Conservation (phyloP, 495 filamentous ascomycete genomes). For the Xanthoparmelia taractica region DNA sequence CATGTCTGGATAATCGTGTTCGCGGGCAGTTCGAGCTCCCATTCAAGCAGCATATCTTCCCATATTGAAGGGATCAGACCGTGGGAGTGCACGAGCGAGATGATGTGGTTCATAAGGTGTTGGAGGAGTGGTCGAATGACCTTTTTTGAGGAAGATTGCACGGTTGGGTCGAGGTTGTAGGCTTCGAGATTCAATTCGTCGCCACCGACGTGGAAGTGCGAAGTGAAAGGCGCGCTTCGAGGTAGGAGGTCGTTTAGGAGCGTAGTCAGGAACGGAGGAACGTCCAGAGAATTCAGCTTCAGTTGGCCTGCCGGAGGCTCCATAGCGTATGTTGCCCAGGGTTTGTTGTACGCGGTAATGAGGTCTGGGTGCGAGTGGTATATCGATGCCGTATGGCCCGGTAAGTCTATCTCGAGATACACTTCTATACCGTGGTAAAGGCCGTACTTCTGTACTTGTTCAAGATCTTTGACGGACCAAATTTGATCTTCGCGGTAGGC, state of each 20-base stretch:
- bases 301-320: conserved; percentile 71
- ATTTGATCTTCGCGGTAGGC: conserved; percentile 53
- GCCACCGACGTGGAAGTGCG: conserved; percentile 74
- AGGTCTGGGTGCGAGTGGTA: conserved; percentile 58
- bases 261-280: conserved; percentile 58
- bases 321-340: conserved; percentile 57
- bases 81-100: conserved; percentile 46
- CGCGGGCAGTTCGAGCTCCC: conserved; percentile 55
- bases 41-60: conserved; percentile 72
- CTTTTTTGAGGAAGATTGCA: conserved; percentile 48
- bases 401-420: conserved; percentile 71
- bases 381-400: conserved; percentile 64
- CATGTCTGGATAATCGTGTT: conserved; percentile 64
- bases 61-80: conserved; percentile 63
- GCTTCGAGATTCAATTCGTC: conserved; percentile 71
- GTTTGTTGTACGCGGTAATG: conserved; percentile 57
- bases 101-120: conserved; percentile 56
- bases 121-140: conserved; percentile 65
- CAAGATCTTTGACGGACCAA: conserved; percentile 56
- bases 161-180: conserved; percentile 59
- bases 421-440: conserved; percentile 60
- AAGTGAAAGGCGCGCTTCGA: conserved; percentile 52
- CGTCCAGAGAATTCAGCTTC: conserved; percentile 58
- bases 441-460: conserved; percentile 55
- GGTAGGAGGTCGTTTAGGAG: conserved; percentile 65